Evolutionary conservation across 208 protist genomes (phyloP).

Genomic region (Trypanosoma brucei): DNA sequence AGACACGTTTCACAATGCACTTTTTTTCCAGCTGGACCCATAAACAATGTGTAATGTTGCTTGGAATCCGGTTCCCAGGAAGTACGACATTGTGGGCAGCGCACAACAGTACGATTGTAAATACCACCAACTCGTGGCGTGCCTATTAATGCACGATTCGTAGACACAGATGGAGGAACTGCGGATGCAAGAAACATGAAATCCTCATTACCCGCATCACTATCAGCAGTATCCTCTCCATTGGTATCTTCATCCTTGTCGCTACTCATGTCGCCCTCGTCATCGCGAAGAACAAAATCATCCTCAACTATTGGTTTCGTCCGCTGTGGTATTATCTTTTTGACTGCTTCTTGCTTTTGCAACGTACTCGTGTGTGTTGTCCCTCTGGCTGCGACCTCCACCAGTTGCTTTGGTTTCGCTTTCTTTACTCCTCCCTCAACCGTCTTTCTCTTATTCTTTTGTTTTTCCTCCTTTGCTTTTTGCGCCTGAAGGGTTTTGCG

Average conservation of each 20-base stretch:
- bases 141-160: conserved; percentile 65
- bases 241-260: conserved; percentile 8
- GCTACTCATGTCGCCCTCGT: conserved; percentile 10
- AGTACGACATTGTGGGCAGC: conserved; percentile 72
- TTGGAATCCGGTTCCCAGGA: conserved; percentile 66
- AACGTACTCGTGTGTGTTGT: no score
- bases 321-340: not conserved
- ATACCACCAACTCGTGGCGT: conserved; percentile 37
- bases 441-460: conserved; percentile 3
- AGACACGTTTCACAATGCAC: conserved; percentile 86
- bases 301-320: conserved; percentile 7
- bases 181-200: not conserved
- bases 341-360: no score
- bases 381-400: conserved; percentile 1
- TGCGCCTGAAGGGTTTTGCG: conserved; percentile 30
- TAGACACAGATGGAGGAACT: conserved; percentile 42
- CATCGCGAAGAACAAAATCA: conserved; percentile 17
- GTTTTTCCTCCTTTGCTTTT: conserved; percentile 10
- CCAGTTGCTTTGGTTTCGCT: not conserved
- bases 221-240: not conserved
- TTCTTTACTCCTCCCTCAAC: not conserved
- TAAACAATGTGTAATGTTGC: conserved; percentile 85
- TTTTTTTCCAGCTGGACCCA: conserved; percentile 73
- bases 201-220: conserved; percentile 20
- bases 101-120: conserved; percentile 48